Evolutionary conservation across 768 basidiomycete species (phyloP), one percentile per base, ranked within the genome.

Genomic region (Tylopilus sp.): DNA sequence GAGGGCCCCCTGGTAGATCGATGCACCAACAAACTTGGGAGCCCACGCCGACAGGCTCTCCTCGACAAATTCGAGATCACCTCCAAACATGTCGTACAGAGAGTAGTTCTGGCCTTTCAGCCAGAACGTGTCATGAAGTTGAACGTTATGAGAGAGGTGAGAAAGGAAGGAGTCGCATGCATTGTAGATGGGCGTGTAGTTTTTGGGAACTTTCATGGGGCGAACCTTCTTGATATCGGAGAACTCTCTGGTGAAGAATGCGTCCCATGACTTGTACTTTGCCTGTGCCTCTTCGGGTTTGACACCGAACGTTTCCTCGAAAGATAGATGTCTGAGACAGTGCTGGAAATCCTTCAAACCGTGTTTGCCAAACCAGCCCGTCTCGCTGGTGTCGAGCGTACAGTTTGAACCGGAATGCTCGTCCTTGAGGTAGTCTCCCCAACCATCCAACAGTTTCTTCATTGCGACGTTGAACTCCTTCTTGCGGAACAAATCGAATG

Each of bases 61-160:
- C 35, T 36, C 5, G 35, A 17, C n/a, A n/a, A 17, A n/a, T 18
- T 36, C 5, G n/a, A n/a, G 6, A 13, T 28, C 5, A 17, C 48
- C 33, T 21, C 71, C 65, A 13, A 85, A 73, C 69, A 84, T 80
- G 58, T 82, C 73, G 17, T 59, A 46, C 41, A 84, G 75, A 6
- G 82, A 83, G 67, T 85, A 85, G 0, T 75, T n/a, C n/a, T n/a
- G n/a, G 8, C 69, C 74, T 58, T 85, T 85, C 64, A 82, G 63
- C 81, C 80, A 85, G 66, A 85, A 83, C 20, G 60, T 60, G 40
- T 81, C 79, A 7, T 66, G 55, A 4, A 56, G 61, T 40, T 78
- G 55, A 33, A 81, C 73, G 41, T 77, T 56, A 22, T 45, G 12
- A 66, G 53, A 70, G 63, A 17, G 44, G 39, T 44, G 44, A 59